Evolutionary conservation across 2,329 filamentous ascomycete genomes (phyloP).

Genomic region (Cercospora nicotianae): DNA sequence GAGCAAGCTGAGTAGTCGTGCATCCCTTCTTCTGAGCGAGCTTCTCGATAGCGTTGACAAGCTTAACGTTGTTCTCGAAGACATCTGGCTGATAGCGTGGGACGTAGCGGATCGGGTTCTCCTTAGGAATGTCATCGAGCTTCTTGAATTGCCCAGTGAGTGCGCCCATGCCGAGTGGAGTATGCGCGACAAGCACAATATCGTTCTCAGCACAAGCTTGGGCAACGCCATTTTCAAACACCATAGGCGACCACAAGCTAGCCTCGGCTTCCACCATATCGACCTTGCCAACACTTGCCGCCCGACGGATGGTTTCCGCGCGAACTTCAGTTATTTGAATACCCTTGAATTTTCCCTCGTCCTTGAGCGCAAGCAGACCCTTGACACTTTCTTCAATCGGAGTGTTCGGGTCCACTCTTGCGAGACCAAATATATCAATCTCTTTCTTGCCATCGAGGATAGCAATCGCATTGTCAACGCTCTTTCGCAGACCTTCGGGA

Average conservation of each 20-base stretch:
- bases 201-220: neutral
- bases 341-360: neutral
- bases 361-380: neutral
- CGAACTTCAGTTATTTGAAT: neutral
- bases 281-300: neutral
- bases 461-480: neutral
- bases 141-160: conserved; percentile 54
- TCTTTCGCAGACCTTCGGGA: neutral
- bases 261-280: neutral
- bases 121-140: conserved; percentile 56
- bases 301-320: neutral
- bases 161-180: neutral
- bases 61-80: conserved; percentile 63
- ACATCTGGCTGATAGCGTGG: conserved; percentile 64
- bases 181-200: neutral
- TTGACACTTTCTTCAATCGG: neutral
- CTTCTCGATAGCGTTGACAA: conserved; percentile 58
- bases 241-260: neutral
- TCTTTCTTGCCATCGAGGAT: neutral
- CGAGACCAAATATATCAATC: neutral
- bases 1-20: conserved; percentile 48
- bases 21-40: conserved; percentile 60
- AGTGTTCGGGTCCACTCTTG: neutral
- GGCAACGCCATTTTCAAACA: neutral
- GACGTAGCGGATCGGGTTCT: conserved; percentile 46